Percentiles rank a stretch among this genome's conserved stretches.
These are phyloP conservation scores for Apiospora malaysiana DNA, from an alignment of 2,329 filamentous ascomycete genomes.

Conservation along the genomic window DNA sequence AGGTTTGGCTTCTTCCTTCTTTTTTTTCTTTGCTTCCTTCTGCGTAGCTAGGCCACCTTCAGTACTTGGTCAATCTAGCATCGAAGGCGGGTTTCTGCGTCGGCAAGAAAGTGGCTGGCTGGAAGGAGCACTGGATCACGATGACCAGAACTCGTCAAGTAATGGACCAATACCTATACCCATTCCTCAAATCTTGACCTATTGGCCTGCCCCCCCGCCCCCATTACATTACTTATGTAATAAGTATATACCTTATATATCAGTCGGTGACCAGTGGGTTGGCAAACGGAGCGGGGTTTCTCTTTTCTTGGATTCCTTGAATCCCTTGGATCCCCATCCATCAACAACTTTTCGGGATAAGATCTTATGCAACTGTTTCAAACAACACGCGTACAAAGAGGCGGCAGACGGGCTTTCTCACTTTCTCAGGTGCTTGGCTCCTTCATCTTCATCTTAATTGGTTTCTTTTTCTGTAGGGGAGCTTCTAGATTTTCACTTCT, in stretches of 20 bases:
- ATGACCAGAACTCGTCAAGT: not conserved
- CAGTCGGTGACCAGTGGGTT: not conserved
- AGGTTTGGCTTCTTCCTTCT: not conserved
- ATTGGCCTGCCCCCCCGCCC: no score
- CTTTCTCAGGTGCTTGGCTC: not conserved
- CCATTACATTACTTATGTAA: no score
- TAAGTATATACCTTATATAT: no score
- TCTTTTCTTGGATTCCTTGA: not conserved
- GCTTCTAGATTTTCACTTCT: conserved; percentile 2
- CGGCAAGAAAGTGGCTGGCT: not conserved
- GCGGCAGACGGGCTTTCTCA: not conserved
- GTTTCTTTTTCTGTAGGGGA: not conserved
- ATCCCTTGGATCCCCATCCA: not conserved
- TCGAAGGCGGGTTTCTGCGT: not conserved
- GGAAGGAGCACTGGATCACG: not conserved
- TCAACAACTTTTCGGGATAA: not conserved
- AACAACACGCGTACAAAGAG: not conserved
- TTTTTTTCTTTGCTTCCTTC: not conserved
- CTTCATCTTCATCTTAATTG: conserved; percentile 1
- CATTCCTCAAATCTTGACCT: no score
- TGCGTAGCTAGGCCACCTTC: not conserved
- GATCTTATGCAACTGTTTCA: not conserved
- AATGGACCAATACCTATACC: not conserved
- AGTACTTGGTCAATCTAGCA: not conserved
- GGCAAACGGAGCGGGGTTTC: not conserved